Base-by-base conservation (phyloP, 2,329 filamentous ascomycete genomes). In the Ophiostoma novo-ulmi region DNA sequence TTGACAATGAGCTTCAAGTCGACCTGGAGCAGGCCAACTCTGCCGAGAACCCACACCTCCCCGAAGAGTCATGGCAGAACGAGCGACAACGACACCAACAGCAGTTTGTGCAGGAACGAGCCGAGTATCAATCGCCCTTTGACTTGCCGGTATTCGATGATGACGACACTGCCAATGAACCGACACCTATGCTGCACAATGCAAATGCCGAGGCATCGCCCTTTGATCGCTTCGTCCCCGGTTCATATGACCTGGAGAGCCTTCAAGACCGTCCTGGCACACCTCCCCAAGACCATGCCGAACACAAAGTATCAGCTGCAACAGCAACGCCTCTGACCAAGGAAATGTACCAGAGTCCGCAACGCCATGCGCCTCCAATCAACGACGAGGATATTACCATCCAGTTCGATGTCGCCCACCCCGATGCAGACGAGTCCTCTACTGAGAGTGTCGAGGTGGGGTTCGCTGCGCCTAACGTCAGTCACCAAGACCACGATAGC, bases 1-100 rank as follows among this genome's bases (percentile, higher is more conserved):
- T 93, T 74, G 91, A 93, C 74, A 84, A 83, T n/a, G 90, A 93
- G 74, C 84, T 88, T 31, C 90, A 93, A 76, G 86, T 84, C 1
- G 85, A 88, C 65, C 80, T 84, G 1, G 80, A 83, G 0, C 75
- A 81, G 20, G 80, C 79, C 1, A 70, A 69, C 5, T 35, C 64
- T 1, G 39, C 65, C 2, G 35, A 61, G 8, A 41, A 26, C 36
- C 44, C 41, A 2, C 67, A 39, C n/a, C 41, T 22, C 17, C 38
- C n/a, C 11, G 67, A 39, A n/a, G 38, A 67, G 3, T 13, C 63
- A 5, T 67, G 55, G 41, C 55, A 67, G 31, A 17, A 58, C 14
- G 63, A 65, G 63, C 35, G 41, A n/a, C 63, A 22, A 8, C 35
- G 35, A 8, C 35, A n/a, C 3, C 35, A 65, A 8, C 65, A 14